phyloP scores from a whole-genome alignment of 1,284 basidiomycete species.

The Agaricales sp. region DNA sequence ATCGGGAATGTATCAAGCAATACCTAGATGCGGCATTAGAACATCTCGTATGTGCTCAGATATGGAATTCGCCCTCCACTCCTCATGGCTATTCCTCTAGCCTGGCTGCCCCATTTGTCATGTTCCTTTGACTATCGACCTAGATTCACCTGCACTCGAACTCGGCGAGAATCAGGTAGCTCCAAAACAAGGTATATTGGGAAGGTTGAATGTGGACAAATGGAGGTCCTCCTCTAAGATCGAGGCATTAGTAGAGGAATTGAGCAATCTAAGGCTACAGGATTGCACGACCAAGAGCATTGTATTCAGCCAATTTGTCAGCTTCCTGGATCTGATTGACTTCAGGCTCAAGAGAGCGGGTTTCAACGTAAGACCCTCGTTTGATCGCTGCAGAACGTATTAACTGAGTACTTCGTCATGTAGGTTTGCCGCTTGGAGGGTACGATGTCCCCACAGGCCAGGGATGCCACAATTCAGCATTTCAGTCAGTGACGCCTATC shows the following conservation, averaged over 20 bases:
- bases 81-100: slow-evolving; percentile 22
- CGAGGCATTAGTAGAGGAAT: slow-evolving; percentile 92
- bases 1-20: slow-evolving; percentile 92
- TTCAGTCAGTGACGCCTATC: slow-evolving; percentile 82
- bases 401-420: slow-evolving; percentile 11
- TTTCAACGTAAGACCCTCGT: slow-evolving; percentile 52
- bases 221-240: slow-evolving; percentile 97
- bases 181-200: slow-evolving; percentile 87
- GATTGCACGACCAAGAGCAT: slow-evolving; percentile 94
- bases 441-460: slow-evolving; percentile 93
- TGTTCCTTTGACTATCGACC: slow-evolving; percentile 85
- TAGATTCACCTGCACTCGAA: slow-evolving; percentile 89
- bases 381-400: neutral
- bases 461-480: slow-evolving; percentile 90
- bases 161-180: slow-evolving; percentile 48
- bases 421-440: slow-evolving; percentile 93
- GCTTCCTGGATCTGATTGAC: slow-evolving; percentile 86
- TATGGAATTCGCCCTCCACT: slow-evolving; percentile 1
- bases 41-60: slow-evolving; percentile 38
- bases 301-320: slow-evolving; percentile 93
- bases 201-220: slow-evolving; percentile 78
- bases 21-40: slow-evolving; percentile 80
- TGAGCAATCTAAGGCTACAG: slow-evolving; percentile 73
- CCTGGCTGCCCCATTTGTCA: slow-evolving; percentile 97
- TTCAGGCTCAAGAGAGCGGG: slow-evolving; percentile 89